Conservation (phyloP, 371 early-diverging fungal genomes). For the Mucor mucedo region DNA sequence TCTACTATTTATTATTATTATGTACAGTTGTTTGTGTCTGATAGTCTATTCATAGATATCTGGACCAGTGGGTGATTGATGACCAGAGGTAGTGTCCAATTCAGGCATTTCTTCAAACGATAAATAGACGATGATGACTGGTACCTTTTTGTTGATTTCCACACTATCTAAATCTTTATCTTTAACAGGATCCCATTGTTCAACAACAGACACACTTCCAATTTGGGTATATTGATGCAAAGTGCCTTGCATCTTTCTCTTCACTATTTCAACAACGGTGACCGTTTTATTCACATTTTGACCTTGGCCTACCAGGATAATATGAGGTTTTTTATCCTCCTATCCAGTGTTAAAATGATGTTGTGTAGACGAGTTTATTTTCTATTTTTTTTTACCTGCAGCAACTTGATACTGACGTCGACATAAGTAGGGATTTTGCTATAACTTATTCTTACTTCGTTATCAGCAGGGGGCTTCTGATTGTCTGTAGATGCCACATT, state of each 20-base stretch:
- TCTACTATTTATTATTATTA: background rate
- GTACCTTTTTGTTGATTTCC: constrained; percentile 42
- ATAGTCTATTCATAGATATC: constrained; percentile 30
- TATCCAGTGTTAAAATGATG: background rate
- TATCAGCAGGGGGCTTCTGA: constrained; percentile 41
- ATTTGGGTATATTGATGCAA: constrained; percentile 68
- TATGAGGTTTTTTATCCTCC: constrained; percentile 28
- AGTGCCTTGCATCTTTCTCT: constrained; percentile 60
- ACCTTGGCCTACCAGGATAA: constrained; percentile 54
- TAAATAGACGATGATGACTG: constrained; percentile 49
- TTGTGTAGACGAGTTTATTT: background rate
- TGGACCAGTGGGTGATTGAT: constrained; percentile 47
- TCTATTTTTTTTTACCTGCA: constrained; percentile 32
- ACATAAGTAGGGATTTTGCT: constrained; percentile 44
- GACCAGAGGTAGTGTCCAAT: constrained; percentile 40
- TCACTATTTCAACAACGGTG: constrained; percentile 70
- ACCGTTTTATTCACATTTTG: constrained; percentile 65
- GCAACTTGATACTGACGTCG: constrained; percentile 33
- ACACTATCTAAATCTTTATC: constrained; percentile 50
- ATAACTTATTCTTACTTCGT: constrained; percentile 48
- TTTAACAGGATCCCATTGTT: constrained; percentile 60
- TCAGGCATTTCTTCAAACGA: constrained; percentile 40
- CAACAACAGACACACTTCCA: constrained; percentile 54
- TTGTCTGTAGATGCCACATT: constrained; percentile 18
- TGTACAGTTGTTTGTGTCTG: too few relatives aligned